phyloP scores from a whole-genome alignment of 2,329 filamentous ascomycete genomes.

The Epichloe sp. region DNA sequence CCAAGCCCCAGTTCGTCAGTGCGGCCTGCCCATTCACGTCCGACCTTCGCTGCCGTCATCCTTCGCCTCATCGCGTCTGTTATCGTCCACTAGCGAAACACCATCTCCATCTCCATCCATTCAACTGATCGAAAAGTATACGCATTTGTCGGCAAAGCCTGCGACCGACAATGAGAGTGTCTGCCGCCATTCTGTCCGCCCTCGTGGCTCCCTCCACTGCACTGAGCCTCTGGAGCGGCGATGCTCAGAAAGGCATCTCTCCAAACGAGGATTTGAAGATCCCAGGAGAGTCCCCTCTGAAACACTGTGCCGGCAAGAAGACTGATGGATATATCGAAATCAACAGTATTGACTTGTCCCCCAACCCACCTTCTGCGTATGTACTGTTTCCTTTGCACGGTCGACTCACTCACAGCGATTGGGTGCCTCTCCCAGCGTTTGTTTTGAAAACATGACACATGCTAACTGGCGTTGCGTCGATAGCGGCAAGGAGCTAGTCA shows the following conservation, averaged over 20 bases:
- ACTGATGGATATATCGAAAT: constrained; percentile 60
- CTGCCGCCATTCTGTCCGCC: constrained; percentile 31
- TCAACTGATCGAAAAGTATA: background rate
- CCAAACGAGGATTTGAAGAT: constrained; percentile 47
- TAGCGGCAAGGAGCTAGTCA: constrained; percentile 66
- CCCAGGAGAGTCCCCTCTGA: constrained; percentile 73
- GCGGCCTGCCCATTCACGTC: background rate
- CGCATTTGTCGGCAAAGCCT: background rate
- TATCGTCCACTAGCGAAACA: background rate
- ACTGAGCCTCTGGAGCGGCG: constrained; percentile 26
- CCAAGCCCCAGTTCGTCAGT: background rate
- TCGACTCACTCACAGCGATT: background rate
- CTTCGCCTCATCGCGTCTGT: background rate
- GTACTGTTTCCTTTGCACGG: background rate
- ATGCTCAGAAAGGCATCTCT: constrained; percentile 22
- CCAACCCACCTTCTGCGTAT: constrained; percentile 81
- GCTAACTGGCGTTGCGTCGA: constrained; percentile 12
- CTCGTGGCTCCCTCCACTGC: constrained; percentile 32
- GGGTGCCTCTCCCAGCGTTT: background rate
- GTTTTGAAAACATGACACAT: background rate
- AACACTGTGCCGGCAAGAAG: constrained; percentile 59
- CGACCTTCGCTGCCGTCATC: constrained; percentile 2
- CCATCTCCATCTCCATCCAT: background rate
- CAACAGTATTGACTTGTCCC: constrained; percentile 63
- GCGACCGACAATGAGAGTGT: constrained; percentile 20